Evolutionary conservation across 2,329 filamentous ascomycete genomes (phyloP).

Genomic region (Paraphaeosphaeria sporulosa): DNA sequence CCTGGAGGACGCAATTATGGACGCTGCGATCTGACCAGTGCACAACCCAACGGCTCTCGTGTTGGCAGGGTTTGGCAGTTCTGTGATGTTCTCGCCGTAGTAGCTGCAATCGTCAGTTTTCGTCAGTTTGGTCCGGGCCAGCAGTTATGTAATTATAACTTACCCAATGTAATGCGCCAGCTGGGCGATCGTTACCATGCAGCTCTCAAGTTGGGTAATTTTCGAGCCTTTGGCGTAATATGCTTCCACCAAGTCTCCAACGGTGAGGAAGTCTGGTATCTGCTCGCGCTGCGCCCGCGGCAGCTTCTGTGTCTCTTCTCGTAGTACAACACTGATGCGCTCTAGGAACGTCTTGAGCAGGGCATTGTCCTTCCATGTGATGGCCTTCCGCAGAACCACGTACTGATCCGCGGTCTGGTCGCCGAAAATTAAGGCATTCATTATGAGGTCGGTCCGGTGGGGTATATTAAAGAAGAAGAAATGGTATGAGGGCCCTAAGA

Average conservation of each 20-base stretch:
- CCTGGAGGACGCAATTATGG: slow-evolving; percentile 69
- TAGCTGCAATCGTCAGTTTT: slow-evolving; percentile 47
- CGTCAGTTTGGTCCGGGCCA: slow-evolving; percentile 17
- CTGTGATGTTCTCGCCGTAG: slow-evolving; percentile 62
- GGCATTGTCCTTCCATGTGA: slow-evolving; percentile 60
- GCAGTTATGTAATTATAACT: slow-evolving; percentile 35
- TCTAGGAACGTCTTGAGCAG: slow-evolving; percentile 70
- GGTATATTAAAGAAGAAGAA: slow-evolving; percentile 33
- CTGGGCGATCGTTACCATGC: slow-evolving; percentile 70
- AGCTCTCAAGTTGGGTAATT: slow-evolving; percentile 70
- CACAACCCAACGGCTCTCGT: slow-evolving; percentile 69
- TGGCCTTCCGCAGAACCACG: slow-evolving; percentile 62
- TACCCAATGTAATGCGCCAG: slow-evolving; percentile 74
- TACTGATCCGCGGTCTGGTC: slow-evolving; percentile 76
- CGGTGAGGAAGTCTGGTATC: slow-evolving; percentile 68
- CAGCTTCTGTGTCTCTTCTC: slow-evolving; percentile 66
- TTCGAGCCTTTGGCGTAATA: slow-evolving; percentile 67
- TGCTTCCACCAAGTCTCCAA: slow-evolving; percentile 70
- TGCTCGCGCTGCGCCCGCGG: slow-evolving; percentile 63
- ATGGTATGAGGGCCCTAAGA: not conserved
- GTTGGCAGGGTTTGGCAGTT: slow-evolving; percentile 58
- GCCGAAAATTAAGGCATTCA: slow-evolving; percentile 69
- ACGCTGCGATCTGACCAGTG: slow-evolving; percentile 74
- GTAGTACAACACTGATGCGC: slow-evolving; percentile 64
- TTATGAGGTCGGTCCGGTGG: slow-evolving; percentile 33